Evolutionary conservation across 345 rosid genomes (phyloP).

Genomic region (Eucalyptus brandiana): DNA sequence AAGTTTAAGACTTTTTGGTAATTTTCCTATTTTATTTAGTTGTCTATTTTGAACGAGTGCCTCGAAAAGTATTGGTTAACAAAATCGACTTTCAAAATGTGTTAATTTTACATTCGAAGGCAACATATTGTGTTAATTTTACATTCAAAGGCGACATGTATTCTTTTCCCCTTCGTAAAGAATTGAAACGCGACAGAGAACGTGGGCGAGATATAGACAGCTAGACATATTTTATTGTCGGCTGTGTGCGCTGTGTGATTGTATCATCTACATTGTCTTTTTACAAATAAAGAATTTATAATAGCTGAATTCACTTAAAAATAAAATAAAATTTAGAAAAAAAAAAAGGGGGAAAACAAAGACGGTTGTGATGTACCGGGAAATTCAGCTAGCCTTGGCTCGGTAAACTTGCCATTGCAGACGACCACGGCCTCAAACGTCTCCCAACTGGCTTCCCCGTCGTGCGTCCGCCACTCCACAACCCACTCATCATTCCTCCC

Average conservation of each 20-base stretch:
- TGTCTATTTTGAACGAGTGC: no score
- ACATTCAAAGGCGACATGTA: background rate
- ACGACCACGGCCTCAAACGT: constrained; percentile 8
- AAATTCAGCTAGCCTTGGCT: constrained; percentile 2
- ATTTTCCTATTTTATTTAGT: no score
- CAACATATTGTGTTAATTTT: background rate
- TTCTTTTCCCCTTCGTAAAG: background rate
- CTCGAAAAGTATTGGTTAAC: no score
- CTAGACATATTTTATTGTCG: background rate
- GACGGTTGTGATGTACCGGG: background rate
- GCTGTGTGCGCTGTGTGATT: background rate
- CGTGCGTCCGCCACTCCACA: background rate
- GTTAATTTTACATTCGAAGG: no score
- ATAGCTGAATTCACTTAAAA: background rate
- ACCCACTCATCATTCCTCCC: background rate
- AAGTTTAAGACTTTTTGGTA: no score
- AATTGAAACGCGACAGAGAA: background rate
- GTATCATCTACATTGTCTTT: background rate
- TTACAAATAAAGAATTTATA: background rate
- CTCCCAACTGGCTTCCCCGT: background rate
- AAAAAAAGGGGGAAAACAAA: rapidly evolving
- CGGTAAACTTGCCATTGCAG: background rate
- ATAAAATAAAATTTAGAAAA: background rate
- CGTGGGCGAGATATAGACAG: background rate
- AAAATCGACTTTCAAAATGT: no score